phyloP scores from a whole-genome alignment of 352 stramenopile genomes.

The Aphanomyces cochlioides region DNA sequence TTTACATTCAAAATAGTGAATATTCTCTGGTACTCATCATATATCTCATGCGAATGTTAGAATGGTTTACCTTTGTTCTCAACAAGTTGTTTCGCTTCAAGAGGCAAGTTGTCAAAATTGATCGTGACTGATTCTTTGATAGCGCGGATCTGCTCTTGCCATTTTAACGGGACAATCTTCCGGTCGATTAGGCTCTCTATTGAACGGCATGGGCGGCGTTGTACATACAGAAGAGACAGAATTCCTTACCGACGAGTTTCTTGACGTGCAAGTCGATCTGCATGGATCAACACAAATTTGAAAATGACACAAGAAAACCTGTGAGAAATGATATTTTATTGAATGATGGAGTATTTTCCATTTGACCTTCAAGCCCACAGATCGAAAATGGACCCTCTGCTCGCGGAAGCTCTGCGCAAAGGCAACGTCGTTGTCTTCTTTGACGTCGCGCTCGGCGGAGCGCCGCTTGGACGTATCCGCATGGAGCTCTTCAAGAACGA shows the following conservation, averaged over 20 bases:
- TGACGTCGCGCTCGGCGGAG: slow-evolving; percentile 87
- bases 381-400: slow-evolving; percentile 66
- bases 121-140: slow-evolving; percentile 55
- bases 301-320: neutral
- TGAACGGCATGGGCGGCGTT: neutral
- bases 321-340: neutral
- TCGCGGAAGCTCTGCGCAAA: slow-evolving; percentile 88
- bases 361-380: neutral
- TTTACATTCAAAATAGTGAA: slow-evolving; percentile 81
- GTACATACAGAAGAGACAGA: neutral
- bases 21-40: slow-evolving; percentile 49
- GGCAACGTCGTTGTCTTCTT: slow-evolving; percentile 96
- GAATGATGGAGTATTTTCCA: too few species aligned
- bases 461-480: slow-evolving; percentile 87
- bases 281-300: neutral
- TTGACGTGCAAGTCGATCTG: slow-evolving; percentile 76
- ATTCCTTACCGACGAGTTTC: slow-evolving; percentile 59
- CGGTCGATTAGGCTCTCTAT: slow-evolving; percentile 71
- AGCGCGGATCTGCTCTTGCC: slow-evolving; percentile 60
- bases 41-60: slow-evolving; percentile 40
- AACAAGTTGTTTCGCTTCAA: slow-evolving; percentile 42
- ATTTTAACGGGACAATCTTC: slow-evolving; percentile 64
- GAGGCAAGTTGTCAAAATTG: slow-evolving; percentile 52
- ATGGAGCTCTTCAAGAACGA: slow-evolving; percentile 96
- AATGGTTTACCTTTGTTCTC: slow-evolving; percentile 4